Conservation (phyloP, 116 monocot genomes). For the Zostera marina region DNA sequence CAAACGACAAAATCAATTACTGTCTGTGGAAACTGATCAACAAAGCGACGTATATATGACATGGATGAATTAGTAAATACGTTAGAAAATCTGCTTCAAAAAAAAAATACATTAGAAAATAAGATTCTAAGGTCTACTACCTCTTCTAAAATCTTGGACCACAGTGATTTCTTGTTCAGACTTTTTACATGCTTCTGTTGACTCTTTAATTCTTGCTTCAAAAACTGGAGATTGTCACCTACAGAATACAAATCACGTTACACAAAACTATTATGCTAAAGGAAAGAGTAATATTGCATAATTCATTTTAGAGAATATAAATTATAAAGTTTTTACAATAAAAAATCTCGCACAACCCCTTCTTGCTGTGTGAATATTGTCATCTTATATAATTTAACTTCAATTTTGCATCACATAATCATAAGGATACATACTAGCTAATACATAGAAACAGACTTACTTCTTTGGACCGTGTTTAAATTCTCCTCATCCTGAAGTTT, state of each 20-base stretch:
- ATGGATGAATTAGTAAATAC: neutral
- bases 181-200: conserved; percentile 79
- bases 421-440: neutral
- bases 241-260: neutral
- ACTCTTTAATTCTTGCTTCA: conserved; percentile 79
- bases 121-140: conserved; percentile 20
- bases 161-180: conserved; percentile 78
- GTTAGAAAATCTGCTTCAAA: neutral
- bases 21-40: neutral
- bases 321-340: too few species aligned
- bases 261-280: too few species aligned
- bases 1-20: neutral
- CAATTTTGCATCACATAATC: too few species aligned
- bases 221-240: conserved; percentile 68
- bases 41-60: neutral
- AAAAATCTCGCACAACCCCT: too few species aligned
- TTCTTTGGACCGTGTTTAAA: conserved; percentile 32
- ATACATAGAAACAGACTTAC: conserved; percentile 11
- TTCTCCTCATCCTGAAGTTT: conserved; percentile 50
- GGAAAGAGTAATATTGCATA: too few species aligned
- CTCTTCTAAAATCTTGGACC: conserved; percentile 95
- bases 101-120: neutral
- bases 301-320: too few species aligned
- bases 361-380: too few species aligned
- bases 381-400: too few species aligned